A percentile compares a stretch with the other conserved stretches of the same genome.
Conservation (phyloP, 2,329 filamentous ascomycete species). For the Ceratocystis variospora region DNA sequence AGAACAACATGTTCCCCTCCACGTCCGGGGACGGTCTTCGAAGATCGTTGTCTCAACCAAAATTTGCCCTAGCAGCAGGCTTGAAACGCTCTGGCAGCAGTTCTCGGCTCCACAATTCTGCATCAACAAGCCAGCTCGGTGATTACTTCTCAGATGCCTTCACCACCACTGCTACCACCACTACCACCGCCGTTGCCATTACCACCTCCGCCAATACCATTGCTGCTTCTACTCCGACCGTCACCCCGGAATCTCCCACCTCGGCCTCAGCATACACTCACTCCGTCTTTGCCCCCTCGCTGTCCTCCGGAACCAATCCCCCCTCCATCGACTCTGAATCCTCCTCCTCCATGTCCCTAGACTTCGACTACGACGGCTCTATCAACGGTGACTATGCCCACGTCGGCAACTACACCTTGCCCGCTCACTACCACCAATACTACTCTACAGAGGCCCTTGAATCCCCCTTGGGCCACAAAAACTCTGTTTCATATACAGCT, state of each 20-base stretch:
- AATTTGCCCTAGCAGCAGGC: constrained; percentile 13
- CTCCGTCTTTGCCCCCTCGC: not conserved
- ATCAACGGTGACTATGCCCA: constrained; percentile 28
- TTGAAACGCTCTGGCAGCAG: constrained; percentile 15
- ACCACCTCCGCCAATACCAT: not conserved
- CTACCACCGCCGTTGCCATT: constrained; percentile 2
- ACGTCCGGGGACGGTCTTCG: constrained; percentile 11
- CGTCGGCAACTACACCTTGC: constrained; percentile 34
- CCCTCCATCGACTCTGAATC: constrained; percentile 30
- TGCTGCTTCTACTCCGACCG: not conserved
- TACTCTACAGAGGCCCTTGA: constrained; percentile 36
- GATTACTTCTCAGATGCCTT: constrained; percentile 15
- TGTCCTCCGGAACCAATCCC: constrained; percentile 8
- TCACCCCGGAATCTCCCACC: not conserved
- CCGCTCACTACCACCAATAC: constrained; percentile 35
- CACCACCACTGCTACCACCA: constrained; percentile 1
- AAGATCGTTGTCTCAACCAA: constrained; percentile 15
- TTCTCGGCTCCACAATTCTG: constrained; percentile 10
- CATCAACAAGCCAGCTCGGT: constrained; percentile 12
- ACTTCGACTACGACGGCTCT: constrained; percentile 40
- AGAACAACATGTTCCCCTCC: constrained; percentile 16
- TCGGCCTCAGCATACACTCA: not conserved
- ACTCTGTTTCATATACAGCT: constrained; percentile 37
- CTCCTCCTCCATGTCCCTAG: constrained; percentile 45
- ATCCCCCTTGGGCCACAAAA: constrained; percentile 37